These are phyloP conservation scores for Suillus subluteus DNA, from an alignment of 768 basidiomycete species.

Conservation along the genomic window DNA sequence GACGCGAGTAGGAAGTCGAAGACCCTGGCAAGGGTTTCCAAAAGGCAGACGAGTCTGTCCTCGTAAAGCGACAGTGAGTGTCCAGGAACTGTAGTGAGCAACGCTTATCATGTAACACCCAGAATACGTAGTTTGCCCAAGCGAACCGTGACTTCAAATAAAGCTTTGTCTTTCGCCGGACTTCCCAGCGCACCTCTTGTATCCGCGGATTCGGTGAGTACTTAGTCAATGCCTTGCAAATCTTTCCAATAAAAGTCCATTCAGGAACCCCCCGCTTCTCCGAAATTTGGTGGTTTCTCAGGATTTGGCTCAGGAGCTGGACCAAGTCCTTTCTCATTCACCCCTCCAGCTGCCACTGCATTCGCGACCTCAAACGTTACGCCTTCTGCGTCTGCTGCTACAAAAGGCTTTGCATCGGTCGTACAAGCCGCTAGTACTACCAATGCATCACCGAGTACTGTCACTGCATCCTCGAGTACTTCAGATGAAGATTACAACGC, in stretches of 20 bases:
- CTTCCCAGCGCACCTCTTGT: slow-evolving; percentile 29
- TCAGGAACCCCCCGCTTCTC: slow-evolving; percentile 33
- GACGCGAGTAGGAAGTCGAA: slow-evolving; percentile 42
- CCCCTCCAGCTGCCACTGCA: slow-evolving; percentile 28
- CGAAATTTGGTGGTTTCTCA: slow-evolving; percentile 54
- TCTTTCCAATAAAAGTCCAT: slow-evolving; percentile 16
- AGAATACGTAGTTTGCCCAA: slow-evolving; percentile 74
- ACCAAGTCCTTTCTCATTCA: slow-evolving; percentile 45
- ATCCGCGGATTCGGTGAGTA: slow-evolving; percentile 30
- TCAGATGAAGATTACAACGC: slow-evolving; percentile 33
- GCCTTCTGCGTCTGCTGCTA: slow-evolving; percentile 18
- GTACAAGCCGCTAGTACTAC: slow-evolving; percentile 26
- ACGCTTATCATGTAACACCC: slow-evolving; percentile 5
- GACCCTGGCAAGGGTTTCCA: slow-evolving; percentile 49
- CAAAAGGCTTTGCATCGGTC: slow-evolving; percentile 13
- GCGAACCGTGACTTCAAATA: slow-evolving; percentile 35
- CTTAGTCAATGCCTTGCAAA: slow-evolving; percentile 21
- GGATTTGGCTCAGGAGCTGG: slow-evolving; percentile 50
- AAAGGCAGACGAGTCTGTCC: slow-evolving; percentile 59
- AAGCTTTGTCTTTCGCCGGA: slow-evolving; percentile 27
- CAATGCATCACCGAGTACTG: slow-evolving; percentile 36
- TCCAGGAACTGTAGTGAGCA: background rate
- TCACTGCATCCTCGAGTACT: slow-evolving; percentile 37
- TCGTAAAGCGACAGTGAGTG: slow-evolving; percentile 62
- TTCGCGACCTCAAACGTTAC: slow-evolving; percentile 19